A percentile compares a stretch with the other conserved stretches of the same genome.
Evolutionary conservation across 495 filamentous ascomycete genomes (phyloP).

Genomic region (Cryomyces minteri): DNA sequence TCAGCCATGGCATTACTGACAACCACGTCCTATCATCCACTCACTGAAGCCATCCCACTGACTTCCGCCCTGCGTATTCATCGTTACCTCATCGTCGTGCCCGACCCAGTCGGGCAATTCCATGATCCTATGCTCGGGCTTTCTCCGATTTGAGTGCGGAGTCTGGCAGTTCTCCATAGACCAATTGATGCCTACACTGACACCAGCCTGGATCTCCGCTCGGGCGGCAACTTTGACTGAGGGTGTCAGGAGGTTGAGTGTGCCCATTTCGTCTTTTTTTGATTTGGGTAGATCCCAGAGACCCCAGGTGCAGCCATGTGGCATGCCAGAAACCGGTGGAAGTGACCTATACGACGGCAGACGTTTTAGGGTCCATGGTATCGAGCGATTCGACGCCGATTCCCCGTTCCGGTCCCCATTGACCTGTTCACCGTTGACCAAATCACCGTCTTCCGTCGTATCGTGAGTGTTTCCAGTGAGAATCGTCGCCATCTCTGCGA

Average conservation of each 20-base stretch:
- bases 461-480: too few species aligned
- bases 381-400: too few species aligned
- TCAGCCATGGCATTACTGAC: background rate
- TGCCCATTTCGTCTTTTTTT: conserved; percentile 10
- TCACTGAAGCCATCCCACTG: conserved; percentile 4
- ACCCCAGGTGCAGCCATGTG: conserved; percentile 31
- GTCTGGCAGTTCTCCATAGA: background rate
- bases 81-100: conserved; percentile 17
- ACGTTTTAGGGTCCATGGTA: too few species aligned
- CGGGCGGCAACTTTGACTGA: conserved; percentile 8
- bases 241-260: conserved; percentile 12
- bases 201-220: conserved; percentile 8
- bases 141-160: background rate
- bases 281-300: conserved; percentile 1
- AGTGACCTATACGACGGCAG: conserved; percentile 10
- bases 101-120: background rate
- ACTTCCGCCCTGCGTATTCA: conserved; percentile 7
- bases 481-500: too few species aligned
- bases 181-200: conserved; percentile 4
- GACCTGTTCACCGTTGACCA: too few species aligned
- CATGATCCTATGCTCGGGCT: conserved; percentile 1
- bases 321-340: conserved; percentile 37
- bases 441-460: too few species aligned
- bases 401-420: too few species aligned
- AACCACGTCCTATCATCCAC: background rate